Percentiles rank a stretch among this genome's conserved stretches.
Conservation (phyloP, 1,284 basidiomycete genomes). For the Flammula alnicola region DNA sequence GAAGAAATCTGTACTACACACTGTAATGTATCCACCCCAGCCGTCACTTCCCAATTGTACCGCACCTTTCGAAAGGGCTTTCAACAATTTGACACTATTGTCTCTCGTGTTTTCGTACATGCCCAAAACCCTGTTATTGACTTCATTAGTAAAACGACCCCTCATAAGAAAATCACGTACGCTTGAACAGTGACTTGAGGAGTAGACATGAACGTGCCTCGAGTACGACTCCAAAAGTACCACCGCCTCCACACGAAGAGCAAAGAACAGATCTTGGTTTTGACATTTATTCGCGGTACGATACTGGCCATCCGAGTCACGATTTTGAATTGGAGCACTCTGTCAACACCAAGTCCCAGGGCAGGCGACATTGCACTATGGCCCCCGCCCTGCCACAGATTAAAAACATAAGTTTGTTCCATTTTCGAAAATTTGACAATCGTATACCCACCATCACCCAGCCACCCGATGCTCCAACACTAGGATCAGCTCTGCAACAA, state of each 20-base stretch:
- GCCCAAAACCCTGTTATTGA: conserved; percentile 14
- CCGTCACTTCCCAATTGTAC: conserved; percentile 20
- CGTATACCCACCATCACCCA: conserved; percentile 18
- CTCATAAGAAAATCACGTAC: conserved; percentile 21
- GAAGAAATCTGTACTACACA: not conserved
- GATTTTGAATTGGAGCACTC: conserved; percentile 41
- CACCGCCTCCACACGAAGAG: conserved; percentile 44
- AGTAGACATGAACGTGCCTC: conserved; percentile 30
- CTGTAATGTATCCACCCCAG: conserved; percentile 25
- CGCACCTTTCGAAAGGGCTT: conserved; percentile 18
- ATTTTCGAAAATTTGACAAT: not conserved
- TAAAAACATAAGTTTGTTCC: not conserved
- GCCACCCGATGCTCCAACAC: conserved; percentile 24
- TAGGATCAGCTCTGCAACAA: conserved; percentile 34
- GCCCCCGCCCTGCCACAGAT: conserved; percentile 33
- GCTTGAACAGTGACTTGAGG: conserved; percentile 30
- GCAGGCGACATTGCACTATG: conserved; percentile 47
- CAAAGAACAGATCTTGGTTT: conserved; percentile 49
- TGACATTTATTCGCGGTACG: conserved; percentile 38
- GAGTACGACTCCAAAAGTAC: conserved; percentile 35
- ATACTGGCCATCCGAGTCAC: conserved; percentile 48
- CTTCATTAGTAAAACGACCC: not conserved
- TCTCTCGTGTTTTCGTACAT: conserved; percentile 17
- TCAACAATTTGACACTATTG: conserved; percentile 16
- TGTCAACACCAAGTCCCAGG: conserved; percentile 33